phyloP scores from a whole-genome alignment of 768 basidiomycete genomes.

The Xerocomellus amylosporus region DNA sequence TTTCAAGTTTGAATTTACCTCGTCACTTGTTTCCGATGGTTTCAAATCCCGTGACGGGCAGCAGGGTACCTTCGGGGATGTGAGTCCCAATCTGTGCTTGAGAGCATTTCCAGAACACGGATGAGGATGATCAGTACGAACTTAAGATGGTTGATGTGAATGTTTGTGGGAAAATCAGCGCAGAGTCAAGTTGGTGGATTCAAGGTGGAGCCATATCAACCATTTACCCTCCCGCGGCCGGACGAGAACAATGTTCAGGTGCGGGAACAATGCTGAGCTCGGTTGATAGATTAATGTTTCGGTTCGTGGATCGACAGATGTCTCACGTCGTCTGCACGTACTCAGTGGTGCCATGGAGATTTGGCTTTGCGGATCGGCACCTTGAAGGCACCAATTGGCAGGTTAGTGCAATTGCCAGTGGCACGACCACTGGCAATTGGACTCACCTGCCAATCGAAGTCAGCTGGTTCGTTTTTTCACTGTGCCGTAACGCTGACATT shows the following conservation, averaged over 20 bases:
- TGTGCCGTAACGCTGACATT: slow-evolving; percentile 16
- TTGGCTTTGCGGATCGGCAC: neutral
- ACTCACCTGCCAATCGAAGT: no score
- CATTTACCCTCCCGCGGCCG: neutral
- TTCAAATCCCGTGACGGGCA: neutral
- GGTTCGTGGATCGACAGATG: neutral
- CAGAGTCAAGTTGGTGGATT: no score
- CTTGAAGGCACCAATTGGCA: neutral
- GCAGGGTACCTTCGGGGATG: no score
- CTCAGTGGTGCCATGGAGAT: neutral
- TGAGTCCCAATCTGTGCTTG: neutral
- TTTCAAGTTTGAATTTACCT: slow-evolving; percentile 1
- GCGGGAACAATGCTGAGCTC: neutral
- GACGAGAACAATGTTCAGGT: neutral
- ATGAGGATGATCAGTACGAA: neutral
- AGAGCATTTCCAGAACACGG: neutral
- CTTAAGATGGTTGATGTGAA: no score
- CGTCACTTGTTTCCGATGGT: neutral
- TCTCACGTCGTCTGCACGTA: neutral
- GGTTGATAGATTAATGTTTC: neutral
- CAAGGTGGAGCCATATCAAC: no score
- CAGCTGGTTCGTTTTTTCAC: slow-evolving; percentile 3
- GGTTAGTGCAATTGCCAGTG: neutral
- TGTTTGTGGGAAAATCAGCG: neutral
- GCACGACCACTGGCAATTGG: no score